These are phyloP conservation scores for Aspergillus heteromorphus DNA, from an alignment of 495 filamentous ascomycete genomes.

Conservation along the genomic window DNA sequence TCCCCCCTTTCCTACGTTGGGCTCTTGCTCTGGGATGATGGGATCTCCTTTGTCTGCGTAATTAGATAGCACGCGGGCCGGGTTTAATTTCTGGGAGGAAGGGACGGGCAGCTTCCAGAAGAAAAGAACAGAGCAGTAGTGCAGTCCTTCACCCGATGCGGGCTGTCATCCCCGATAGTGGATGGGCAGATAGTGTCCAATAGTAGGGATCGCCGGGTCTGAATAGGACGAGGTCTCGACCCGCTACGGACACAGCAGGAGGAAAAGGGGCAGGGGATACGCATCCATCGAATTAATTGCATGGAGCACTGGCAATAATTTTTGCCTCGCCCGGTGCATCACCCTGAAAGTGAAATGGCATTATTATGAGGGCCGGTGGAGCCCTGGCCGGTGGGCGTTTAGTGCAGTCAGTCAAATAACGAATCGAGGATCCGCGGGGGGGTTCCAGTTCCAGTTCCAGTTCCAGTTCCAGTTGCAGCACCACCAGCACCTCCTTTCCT, in stretches of 20 bases:
- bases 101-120: no score
- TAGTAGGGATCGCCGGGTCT: not conserved
- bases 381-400: not conserved
- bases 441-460: constrained; percentile 7
- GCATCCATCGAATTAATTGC: not conserved
- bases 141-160: no score
- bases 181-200: not conserved
- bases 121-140: no score
- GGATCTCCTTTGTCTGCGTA: no score
- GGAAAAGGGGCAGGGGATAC: constrained; percentile 11
- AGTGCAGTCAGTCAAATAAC: not conserved
- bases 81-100: no score
- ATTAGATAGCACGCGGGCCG: no score
- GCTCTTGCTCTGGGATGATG: no score
- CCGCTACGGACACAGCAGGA: not conserved
- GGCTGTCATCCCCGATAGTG: not conserved
- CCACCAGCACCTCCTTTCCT: constrained; percentile 9
- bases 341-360: constrained; percentile 2
- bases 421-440: constrained; percentile 17
- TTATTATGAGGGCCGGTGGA: constrained; percentile 2
- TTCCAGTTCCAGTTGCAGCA: constrained; percentile 9
- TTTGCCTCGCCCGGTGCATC: not conserved
- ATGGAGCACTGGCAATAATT: constrained; percentile 1
- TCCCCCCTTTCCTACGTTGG: not conserved
- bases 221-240: not conserved